phyloP scores from a whole-genome alignment of 305 asterid genomes.

The Fraxinus albicans region DNA sequence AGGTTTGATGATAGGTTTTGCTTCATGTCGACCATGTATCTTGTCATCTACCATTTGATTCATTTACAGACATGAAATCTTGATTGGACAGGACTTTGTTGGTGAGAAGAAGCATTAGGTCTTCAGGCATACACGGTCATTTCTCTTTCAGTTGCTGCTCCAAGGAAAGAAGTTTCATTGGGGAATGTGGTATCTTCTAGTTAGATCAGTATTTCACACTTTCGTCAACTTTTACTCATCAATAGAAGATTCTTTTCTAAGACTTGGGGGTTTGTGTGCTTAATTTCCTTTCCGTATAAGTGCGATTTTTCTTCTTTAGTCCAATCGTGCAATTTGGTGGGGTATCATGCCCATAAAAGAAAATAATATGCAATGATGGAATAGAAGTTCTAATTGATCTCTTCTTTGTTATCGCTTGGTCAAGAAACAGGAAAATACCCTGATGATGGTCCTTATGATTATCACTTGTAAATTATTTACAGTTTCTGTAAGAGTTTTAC shows the following conservation, averaged over 20 bases:
- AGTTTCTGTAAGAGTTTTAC: background rate
- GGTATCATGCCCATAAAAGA: background rate
- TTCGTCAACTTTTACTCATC: background rate
- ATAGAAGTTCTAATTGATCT: background rate
- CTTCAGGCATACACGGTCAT: background rate
- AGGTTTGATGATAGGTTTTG: slow-evolving; percentile 31
- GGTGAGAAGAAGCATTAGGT: slow-evolving; percentile 32
- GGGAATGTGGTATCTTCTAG: background rate
- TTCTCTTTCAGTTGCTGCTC: background rate
- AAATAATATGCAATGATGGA: background rate
- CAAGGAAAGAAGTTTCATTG: background rate
- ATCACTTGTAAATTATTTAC: slow-evolving; percentile 1
- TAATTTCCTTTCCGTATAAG: background rate
- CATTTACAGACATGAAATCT: slow-evolving; percentile 6
- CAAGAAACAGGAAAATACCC: background rate
- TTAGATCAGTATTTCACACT: slow-evolving; percentile 16
- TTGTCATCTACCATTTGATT: slow-evolving; percentile 27
- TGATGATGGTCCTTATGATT: background rate
- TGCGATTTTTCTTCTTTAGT: background rate
- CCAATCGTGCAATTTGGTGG: background rate
- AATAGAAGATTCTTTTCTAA: background rate
- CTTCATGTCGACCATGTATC: slow-evolving; percentile 51
- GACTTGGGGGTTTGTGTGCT: background rate
- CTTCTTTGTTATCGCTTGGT: background rate
- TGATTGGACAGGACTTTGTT: slow-evolving; percentile 33